phyloP scores from a whole-genome alignment of 495 filamentous ascomycete genomes.

The Podospora tetraspora region DNA sequence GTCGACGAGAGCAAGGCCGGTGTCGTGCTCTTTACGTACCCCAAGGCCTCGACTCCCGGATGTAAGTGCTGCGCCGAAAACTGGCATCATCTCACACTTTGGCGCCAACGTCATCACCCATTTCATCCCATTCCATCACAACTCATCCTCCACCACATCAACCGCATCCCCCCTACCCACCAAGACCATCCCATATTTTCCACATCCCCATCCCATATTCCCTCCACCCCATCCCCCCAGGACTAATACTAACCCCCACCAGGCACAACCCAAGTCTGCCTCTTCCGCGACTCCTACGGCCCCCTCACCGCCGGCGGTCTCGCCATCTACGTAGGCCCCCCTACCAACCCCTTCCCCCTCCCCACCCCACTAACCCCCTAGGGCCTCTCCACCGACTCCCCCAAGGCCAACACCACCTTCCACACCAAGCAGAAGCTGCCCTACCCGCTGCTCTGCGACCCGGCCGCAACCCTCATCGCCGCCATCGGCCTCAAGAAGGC shows the following conservation, averaged over 20 bases:
- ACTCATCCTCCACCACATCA: neutral
- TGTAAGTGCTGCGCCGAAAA: conserved; percentile 55
- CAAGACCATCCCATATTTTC: neutral
- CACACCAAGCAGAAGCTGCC: conserved; percentile 82
- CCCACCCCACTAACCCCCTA: too few relatives aligned
- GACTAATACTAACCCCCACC: conserved; percentile 17
- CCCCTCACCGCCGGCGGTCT: conserved; percentile 74
- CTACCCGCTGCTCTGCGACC: conserved; percentile 84
- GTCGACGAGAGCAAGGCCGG: conserved; percentile 78
- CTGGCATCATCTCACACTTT: neutral
- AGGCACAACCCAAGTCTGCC: conserved; percentile 91
- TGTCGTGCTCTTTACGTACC: conserved; percentile 91
- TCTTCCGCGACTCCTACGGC: conserved; percentile 81
- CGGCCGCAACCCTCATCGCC: conserved; percentile 60
- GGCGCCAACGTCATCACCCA: neutral
- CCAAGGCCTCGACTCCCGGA: conserved; percentile 88
- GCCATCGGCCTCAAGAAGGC: conserved; percentile 73
- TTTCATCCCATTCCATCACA: conserved; percentile 1
- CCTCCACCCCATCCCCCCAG: conserved; percentile 14
- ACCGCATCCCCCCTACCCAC: neutral
- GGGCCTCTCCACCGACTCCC: conserved; percentile 78
- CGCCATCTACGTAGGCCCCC: conserved; percentile 54
- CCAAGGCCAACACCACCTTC: conserved; percentile 88
- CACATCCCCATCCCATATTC: neutral
- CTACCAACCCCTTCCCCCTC: too few relatives aligned